Evolutionary conservation across 164 flowering plant species (phyloP).

Genomic region (Tetracentron sinense): DNA sequence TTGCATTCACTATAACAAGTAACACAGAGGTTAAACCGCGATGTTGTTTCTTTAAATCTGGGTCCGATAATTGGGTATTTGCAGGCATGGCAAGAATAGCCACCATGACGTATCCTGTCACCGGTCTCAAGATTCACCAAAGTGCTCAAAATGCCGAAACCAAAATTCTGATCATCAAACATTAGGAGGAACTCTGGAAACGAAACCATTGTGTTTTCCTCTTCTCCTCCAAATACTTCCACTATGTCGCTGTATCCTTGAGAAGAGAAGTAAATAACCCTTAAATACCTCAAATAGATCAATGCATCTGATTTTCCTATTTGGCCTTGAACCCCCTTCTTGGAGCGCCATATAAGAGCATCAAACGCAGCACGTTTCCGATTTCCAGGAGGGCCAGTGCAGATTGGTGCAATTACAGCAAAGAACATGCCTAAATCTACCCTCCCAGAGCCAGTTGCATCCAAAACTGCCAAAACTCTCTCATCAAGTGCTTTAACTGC

Average conservation of each 20-base stretch:
- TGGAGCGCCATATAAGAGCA: constrained; percentile 17
- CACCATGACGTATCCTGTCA: constrained; percentile 16
- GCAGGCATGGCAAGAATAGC: constrained; percentile 12
- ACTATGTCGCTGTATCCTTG: constrained; percentile 1
- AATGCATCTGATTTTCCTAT: constrained; percentile 11
- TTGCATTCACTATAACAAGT: constrained; percentile 18
- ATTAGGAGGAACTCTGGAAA: constrained; percentile 19
- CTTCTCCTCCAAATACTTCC: constrained; percentile 10
- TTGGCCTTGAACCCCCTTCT: constrained; percentile 8
- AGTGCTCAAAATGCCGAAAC: constrained; percentile 13
- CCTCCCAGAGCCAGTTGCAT: constrained; percentile 13
- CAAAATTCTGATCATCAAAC: constrained; percentile 14
- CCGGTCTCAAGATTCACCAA: constrained; percentile 20
- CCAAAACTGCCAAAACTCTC: constrained; percentile 14
- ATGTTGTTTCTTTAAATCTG: constrained; percentile 17
- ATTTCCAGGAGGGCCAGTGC: constrained; percentile 10
- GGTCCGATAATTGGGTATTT: constrained; percentile 18
- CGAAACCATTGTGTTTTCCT: constrained; percentile 12
- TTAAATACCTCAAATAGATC: constrained; percentile 11
- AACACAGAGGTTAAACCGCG: constrained; percentile 13
- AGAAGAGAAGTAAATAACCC: constrained; percentile 11
- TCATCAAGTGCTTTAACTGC: constrained; percentile 18
- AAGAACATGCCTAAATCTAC: constrained; percentile 23
- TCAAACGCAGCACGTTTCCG: constrained; percentile 19
- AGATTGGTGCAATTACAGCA: constrained; percentile 17